A percentile compares a stretch with the other conserved stretches of the same genome.
Conservation (phyloP, 23 red algal species). For the Gracilariopsis chorda region DNA sequence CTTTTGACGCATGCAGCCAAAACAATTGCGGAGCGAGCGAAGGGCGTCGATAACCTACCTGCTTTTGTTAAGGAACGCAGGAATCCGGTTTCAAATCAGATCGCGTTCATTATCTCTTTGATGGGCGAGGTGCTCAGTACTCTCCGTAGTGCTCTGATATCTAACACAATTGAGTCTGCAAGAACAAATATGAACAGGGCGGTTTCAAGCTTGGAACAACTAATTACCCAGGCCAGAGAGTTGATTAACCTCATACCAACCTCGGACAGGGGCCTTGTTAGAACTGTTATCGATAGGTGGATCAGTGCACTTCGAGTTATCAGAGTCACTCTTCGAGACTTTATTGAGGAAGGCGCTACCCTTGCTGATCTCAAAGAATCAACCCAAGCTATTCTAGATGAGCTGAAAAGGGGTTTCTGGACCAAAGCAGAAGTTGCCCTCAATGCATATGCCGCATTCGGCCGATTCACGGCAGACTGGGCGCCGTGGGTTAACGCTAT, state of each 20-base stretch:
- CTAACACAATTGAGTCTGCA: not conserved
- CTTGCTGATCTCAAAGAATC: not conserved
- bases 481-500: not conserved
- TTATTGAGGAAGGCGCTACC: not conserved
- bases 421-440: not conserved
- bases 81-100: not conserved
- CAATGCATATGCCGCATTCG: not conserved
- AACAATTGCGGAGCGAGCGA: not conserved
- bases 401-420: not conserved
- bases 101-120: not conserved
- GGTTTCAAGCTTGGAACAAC: not conserved
- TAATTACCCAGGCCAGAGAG: not conserved
- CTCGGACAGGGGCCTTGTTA: not conserved
- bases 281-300: not conserved
- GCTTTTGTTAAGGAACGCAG: not conserved
- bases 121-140: not conserved
- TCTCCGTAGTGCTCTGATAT: not conserved
- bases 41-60: not conserved
- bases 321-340: not conserved
- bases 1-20: not conserved
- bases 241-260: not conserved
- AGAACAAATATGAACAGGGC: not conserved
- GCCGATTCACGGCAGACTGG: not conserved
- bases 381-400: not conserved
- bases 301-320: not conserved